phyloP scores from a whole-genome alignment of 23 red algal species.

The Gracilaria domingensis region DNA sequence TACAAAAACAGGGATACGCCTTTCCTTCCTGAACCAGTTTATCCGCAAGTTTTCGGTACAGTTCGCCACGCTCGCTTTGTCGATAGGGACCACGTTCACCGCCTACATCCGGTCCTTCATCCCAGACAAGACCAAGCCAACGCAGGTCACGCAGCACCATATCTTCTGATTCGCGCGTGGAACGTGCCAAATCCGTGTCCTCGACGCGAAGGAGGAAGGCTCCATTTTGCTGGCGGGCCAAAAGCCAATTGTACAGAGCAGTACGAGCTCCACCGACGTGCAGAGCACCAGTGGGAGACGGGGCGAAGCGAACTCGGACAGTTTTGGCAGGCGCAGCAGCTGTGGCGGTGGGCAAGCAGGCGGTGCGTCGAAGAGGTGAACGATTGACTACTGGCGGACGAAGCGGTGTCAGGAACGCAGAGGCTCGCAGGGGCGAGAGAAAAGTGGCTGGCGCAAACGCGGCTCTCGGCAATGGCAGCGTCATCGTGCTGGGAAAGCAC shows the following conservation, averaged over 20 bases:
- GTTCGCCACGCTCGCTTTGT: constrained; percentile 86
- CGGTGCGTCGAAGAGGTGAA: neutral
- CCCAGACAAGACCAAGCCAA: constrained; percentile 96
- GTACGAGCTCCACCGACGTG: constrained; percentile 98
- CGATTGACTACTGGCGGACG: neutral
- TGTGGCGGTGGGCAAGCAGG: constrained; percentile 9
- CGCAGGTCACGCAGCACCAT: constrained; percentile 85
- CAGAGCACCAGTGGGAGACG: constrained; percentile 92
- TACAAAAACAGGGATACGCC: constrained; percentile 98
- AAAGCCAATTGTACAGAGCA: constrained; percentile 96
- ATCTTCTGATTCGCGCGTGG: constrained; percentile 84
- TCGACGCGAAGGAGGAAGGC: constrained; percentile 92
- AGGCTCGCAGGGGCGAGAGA: neutral
- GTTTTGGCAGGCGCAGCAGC: constrained; percentile 37
- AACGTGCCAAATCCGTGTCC: constrained; percentile 93
- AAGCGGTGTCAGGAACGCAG: neutral
- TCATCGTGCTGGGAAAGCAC: neutral
- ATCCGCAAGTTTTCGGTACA: constrained; percentile 71
- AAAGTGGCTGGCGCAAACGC: neutral
- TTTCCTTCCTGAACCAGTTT: constrained; percentile 74
- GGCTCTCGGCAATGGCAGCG: neutral
- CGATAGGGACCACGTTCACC: constrained; percentile 87
- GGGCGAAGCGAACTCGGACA: constrained; percentile 90
- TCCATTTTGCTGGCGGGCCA: constrained; percentile 81
- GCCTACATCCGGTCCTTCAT: constrained; percentile 85